Conservation (phyloP, 1,284 basidiomycete genomes). For the Trametes hirsuta region DNA sequence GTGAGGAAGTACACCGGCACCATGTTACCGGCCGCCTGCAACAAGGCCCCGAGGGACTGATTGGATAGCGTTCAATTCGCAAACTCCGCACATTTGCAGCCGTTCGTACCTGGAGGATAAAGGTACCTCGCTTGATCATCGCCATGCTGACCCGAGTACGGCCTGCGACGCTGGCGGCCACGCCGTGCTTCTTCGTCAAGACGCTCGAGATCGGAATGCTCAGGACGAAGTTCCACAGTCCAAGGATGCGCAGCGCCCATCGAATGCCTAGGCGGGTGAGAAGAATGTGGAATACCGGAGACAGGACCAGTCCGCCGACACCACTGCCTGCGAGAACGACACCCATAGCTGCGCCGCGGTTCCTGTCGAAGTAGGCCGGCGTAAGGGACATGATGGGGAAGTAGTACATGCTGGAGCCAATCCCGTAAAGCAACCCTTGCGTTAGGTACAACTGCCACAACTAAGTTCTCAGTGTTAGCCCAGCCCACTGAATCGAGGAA, state of each 20-base stretch:
- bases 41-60: slow-evolving; percentile 44
- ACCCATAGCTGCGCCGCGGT: slow-evolving; percentile 51
- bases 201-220: slow-evolving; percentile 42
- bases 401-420: slow-evolving; percentile 49
- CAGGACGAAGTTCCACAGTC: slow-evolving; percentile 44
- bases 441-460: slow-evolving; percentile 50
- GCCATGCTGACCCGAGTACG: slow-evolving; percentile 38
- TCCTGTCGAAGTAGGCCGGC: slow-evolving; percentile 47
- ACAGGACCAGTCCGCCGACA: slow-evolving; percentile 48
- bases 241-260: slow-evolving; percentile 44
- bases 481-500: background rate
- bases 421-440: slow-evolving; percentile 46
- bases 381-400: slow-evolving; percentile 47
- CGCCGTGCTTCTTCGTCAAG: slow-evolving; percentile 35
- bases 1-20: slow-evolving; percentile 49
- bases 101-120: slow-evolving; percentile 44
- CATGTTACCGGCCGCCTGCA: slow-evolving; percentile 50
- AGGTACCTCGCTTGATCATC: slow-evolving; percentile 45
- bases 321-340: slow-evolving; percentile 46
- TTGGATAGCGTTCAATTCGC: background rate
- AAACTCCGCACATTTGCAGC: background rate
- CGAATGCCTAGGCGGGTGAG: slow-evolving; percentile 40
- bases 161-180: slow-evolving; percentile 27
- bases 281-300: slow-evolving; percentile 44
- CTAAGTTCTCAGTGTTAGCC: slow-evolving; percentile 23